Evolutionary conservation across 2,329 filamentous ascomycete genomes (phyloP).

Genomic region (Calonectria leucothoes): DNA sequence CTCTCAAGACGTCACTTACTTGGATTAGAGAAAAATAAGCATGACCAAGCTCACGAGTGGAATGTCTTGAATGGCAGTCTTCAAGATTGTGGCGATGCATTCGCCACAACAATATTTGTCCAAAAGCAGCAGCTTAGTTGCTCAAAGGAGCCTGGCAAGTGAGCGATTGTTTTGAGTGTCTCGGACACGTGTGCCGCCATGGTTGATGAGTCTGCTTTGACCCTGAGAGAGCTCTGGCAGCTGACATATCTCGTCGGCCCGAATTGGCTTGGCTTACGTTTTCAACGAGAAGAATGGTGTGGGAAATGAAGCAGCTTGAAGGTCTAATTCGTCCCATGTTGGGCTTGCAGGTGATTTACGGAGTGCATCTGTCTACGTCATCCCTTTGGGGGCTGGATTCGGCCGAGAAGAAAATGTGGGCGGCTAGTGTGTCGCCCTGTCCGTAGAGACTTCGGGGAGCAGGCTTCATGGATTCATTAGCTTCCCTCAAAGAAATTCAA

Average conservation of each 20-base stretch:
- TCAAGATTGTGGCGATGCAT: conserved; percentile 24
- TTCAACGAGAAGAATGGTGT: conserved; percentile 35
- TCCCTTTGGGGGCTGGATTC: background rate
- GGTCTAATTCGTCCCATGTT: conserved; percentile 33
- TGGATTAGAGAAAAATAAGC: conserved; percentile 31
- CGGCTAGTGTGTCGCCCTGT: background rate
- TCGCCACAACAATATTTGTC: conserved; percentile 32
- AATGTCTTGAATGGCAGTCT: conserved; percentile 29
- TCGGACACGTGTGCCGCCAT: background rate
- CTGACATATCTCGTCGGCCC: conserved; percentile 41
- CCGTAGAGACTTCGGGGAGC: conserved; percentile 24
- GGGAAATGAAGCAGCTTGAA: conserved; percentile 32
- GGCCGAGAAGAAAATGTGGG: background rate
- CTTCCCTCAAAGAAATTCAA: background rate
- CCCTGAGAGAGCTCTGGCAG: conserved; percentile 21
- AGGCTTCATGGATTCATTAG: conserved; percentile 6
- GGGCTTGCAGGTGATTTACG: conserved; percentile 25
- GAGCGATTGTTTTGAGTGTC: conserved; percentile 7
- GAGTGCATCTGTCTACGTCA: conserved; percentile 27
- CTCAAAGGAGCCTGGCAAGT: conserved; percentile 28
- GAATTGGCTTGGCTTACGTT: conserved; percentile 33
- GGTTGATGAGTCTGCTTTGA: conserved; percentile 25
- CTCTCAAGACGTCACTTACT: conserved; percentile 28
- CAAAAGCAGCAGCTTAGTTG: conserved; percentile 36
- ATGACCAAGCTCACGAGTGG: conserved; percentile 30